These are phyloP conservation scores for Pseudoneurospora amorphoporcata DNA, from an alignment of 495 filamentous ascomycete genomes.

Conservation along the genomic window DNA sequence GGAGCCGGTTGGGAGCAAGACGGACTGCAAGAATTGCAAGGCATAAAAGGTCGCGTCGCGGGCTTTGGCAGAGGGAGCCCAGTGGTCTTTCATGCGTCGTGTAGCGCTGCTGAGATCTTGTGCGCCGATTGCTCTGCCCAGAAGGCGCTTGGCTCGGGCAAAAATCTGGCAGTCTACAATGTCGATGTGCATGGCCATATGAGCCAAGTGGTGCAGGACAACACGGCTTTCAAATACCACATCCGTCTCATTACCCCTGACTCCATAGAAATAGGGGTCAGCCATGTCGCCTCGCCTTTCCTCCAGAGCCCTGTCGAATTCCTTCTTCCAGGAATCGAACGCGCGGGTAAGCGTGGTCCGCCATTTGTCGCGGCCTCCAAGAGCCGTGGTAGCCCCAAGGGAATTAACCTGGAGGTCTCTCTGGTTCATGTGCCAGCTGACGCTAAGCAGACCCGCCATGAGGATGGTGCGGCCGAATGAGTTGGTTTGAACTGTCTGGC, in stretches of 20 bases:
- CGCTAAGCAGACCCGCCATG: conserved; percentile 87
- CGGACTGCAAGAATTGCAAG: conserved; percentile 71
- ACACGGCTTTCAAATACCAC: conserved; percentile 77
- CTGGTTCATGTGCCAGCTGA: conserved; percentile 98
- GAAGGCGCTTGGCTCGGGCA: conserved; percentile 69
- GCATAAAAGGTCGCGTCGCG: conserved; percentile 93
- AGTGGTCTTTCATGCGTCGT: conserved; percentile 75
- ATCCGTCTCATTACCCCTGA: conserved; percentile 51
- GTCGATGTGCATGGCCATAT: conserved; percentile 98
- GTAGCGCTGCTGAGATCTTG: conserved; percentile 73
- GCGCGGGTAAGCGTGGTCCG: conserved; percentile 75
- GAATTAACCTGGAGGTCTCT: conserved; percentile 89
- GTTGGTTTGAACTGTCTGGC: conserved; percentile 81
- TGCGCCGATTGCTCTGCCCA: conserved; percentile 75
- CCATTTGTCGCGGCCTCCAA: conserved; percentile 91
- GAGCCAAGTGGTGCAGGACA: conserved; percentile 84
- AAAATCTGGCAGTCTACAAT: conserved; percentile 97
- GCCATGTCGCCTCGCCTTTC: conserved; percentile 26
- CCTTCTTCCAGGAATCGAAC: conserved; percentile 90
- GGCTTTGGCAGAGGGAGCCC: conserved; percentile 87
- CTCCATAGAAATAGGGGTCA: conserved; percentile 37
- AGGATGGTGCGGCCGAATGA: conserved; percentile 90
- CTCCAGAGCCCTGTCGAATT: conserved; percentile 76
- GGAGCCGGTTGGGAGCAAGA: conserved; percentile 51
- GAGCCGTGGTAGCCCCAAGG: conserved; percentile 61